A percentile compares a stretch with the other conserved stretches of the same genome.
These are phyloP conservation scores for Suillus subalutaceus DNA, from an alignment of 768 basidiomycete species.

Conservation along the genomic window DNA sequence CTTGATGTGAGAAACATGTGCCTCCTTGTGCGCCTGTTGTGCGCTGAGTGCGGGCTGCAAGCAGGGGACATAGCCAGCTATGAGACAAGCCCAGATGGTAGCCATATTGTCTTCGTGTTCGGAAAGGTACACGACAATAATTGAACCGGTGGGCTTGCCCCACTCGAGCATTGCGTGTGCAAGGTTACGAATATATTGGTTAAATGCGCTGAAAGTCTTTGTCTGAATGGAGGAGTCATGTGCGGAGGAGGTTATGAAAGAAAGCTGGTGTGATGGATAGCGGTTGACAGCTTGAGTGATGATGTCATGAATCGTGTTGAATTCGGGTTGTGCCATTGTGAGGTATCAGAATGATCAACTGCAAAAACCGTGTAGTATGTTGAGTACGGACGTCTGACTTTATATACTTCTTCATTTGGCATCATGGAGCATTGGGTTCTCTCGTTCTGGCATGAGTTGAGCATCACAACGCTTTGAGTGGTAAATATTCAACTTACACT, in stretches of 20 bases:
- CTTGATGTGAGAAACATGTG: conserved; percentile 32
- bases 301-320: not conserved
- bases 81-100: conserved; percentile 33
- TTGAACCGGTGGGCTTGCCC: conserved; percentile 28
- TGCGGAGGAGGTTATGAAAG: conserved; percentile 31
- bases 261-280: conserved; percentile 20
- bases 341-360: not conserved
- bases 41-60: conserved; percentile 36
- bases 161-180: conserved; percentile 24
- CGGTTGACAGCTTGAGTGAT: not conserved
- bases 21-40: conserved; percentile 34
- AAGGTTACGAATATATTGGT: conserved; percentile 17
- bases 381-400: not conserved
- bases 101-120: conserved; percentile 38
- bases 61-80: conserved; percentile 36
- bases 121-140: conserved; percentile 31
- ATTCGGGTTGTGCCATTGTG: not conserved
- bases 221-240: conserved; percentile 32
- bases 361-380: not conserved
- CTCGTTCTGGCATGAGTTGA: not conserved
- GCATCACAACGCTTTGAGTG: not conserved
- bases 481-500: not conserved
- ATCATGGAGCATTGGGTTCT: not conserved
- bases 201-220: conserved; percentile 27
- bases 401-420: not conserved